Base-by-base conservation (phyloP, 2,329 filamentous ascomycete genomes). In the Sarocladium kiliense region DNA sequence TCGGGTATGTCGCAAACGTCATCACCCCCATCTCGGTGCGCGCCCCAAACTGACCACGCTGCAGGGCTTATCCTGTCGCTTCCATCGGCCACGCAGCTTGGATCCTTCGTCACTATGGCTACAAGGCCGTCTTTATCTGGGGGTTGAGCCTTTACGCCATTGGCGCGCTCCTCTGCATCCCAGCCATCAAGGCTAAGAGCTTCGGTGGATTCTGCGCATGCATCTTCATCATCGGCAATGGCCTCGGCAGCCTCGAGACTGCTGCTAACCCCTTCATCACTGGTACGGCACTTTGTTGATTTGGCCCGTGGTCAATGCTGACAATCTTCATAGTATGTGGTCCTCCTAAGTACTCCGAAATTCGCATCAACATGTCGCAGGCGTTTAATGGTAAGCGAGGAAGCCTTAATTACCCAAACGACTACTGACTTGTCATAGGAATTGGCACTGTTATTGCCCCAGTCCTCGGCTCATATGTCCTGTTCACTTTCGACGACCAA, bases 231-330 rank as follows among this genome's bases (percentile, higher is more conserved):
- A 86, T 91, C 57, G 88, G 87, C 27, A 85, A 84, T 56, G 88
- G 87, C 4, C 76, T 91, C 1, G 84, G 84, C 1, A 87, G 87
- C 0, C 81, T 92, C 18, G 88, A 92, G 71, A 90, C 88, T 0
- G 86, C 87, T 1, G 88, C 88, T 5, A 89, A 92, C 68, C 86
- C 88, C 0, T 90, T 87, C 70, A 84, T 88, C 59, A 82, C 85
- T 36, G 80, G 70, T 70, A 60, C 11, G 63, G 30, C 12, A 32
- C 16, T 2, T 14, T 42, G 37, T n/a, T n/a, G n/a, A n/a, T n/a
- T n/a, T n/a, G n/a, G n/a, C n/a, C n/a, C n/a, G n/a, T n/a, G n/a
- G n/a, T n/a, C n/a, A n/a, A n/a, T n/a, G n/a, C n/a, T n/a, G n/a
- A n/a, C n/a, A n/a, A n/a, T n/a, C n/a, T n/a, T n/a, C n/a, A n/a